Base-by-base conservation (phyloP, 164 flowering plant genomes). In the Litsea cubeba region DNA sequence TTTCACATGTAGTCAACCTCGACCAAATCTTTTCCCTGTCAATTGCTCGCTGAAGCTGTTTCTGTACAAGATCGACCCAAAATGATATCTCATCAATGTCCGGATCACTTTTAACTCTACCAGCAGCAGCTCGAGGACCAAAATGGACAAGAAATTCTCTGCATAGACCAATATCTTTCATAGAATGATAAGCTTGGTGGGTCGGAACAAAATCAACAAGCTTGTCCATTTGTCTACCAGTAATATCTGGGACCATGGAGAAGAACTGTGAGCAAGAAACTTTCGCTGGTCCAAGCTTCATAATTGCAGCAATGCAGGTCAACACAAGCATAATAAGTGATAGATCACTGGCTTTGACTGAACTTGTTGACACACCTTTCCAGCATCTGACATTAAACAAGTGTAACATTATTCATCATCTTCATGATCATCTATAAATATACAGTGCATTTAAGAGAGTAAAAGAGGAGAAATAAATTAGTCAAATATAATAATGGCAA, bases 21-120 rank as follows among this genome's bases (percentile, higher is more conserved):
- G 98, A 93, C 99, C 99, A 95, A 83, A 95, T 92, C 80, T 79
- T 89, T 82, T 95, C 99, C 79, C 97, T 88, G 76, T 88, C 91
- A 51, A 95, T 90, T 75, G 97, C 97, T 75, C 75, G 88, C 76
- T 85, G 97, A 77, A 95, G 88, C 82, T 92, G 98, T 79, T 82
- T 82, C 87, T 95, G 99, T 65, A 89, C 81, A 77, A 95, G 89
- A 81, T 91, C 85, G 54, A 95, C 95, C 98, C 99, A 95, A 79
- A 95, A 95, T 68, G 83, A 57, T 30, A 93, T 88, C 82, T 95
- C 98, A 75, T 93, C 97, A 60, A 84, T 72, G 62, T 80, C 87
- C 57, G 80, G 35, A 70, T 89, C 98, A 86, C 76, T 84, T 72
- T 83, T 84, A 22, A 84, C 76, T 73, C 91, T 83, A 79, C 85